Evolutionary conservation across 1,139 yeast species (phyloP).

Genomic region (Ogataea hybrid): DNA sequence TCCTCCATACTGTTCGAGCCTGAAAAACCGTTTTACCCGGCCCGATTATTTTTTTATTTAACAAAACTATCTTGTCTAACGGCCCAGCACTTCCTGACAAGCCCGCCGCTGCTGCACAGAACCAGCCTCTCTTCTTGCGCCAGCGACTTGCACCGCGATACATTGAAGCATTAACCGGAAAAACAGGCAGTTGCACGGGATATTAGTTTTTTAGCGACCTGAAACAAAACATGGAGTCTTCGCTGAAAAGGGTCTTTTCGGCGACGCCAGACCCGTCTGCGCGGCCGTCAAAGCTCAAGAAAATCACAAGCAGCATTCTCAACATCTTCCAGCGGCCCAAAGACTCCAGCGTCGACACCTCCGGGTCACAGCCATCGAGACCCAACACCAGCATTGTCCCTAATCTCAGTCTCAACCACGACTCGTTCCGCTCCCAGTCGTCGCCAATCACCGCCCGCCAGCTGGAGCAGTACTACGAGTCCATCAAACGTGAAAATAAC

Average conservation of each 20-base stretch:
- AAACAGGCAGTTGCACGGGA: too few relatives aligned
- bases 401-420: conserved; percentile 8
- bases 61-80: conserved; percentile 3
- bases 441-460: conserved; percentile 26
- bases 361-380: neutral
- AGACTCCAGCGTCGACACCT: neutral
- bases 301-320: conserved; percentile 12
- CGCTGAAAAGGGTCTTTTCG: conserved; percentile 15
- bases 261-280: conserved; percentile 6
- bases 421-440: conserved; percentile 9
- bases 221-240: conserved; percentile 9
- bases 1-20: neutral
- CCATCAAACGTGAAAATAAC: conserved; percentile 24
- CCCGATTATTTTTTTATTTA: conserved; percentile 2
- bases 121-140: neutral
- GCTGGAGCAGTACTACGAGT: conserved; percentile 26
- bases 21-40: conserved; percentile 7
- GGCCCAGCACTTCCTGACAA: neutral
- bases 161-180: neutral
- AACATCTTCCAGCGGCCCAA: conserved; percentile 9
- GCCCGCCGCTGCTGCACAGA: neutral
- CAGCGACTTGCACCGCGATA: neutral
- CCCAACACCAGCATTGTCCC: conserved; percentile 1
- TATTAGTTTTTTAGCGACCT: neutral
- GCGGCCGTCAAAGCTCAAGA: conserved; percentile 17